A percentile compares a stretch with the other conserved stretches of the same genome.
These are phyloP conservation scores for Fusarium sp. DNA, from an alignment of 2,329 filamentous ascomycete species.

Conservation along the genomic window DNA sequence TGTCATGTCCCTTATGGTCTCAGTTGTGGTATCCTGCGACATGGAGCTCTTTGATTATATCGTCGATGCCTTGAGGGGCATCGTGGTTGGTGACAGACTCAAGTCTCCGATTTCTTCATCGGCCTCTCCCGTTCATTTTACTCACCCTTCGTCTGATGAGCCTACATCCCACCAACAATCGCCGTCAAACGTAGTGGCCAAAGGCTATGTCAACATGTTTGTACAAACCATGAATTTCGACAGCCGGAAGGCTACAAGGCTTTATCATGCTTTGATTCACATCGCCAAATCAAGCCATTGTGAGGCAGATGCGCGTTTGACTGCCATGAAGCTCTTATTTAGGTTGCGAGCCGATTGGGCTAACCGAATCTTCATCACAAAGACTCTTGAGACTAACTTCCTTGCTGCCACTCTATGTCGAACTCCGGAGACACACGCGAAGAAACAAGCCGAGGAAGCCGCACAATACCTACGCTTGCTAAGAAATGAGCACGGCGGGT, in stretches of 20 bases:
- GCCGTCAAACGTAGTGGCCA: slow-evolving; percentile 76
- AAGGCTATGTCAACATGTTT: slow-evolving; percentile 80
- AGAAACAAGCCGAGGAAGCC: slow-evolving; percentile 64
- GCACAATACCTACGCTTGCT: slow-evolving; percentile 57
- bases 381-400: slow-evolving; percentile 76
- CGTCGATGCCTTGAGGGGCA: slow-evolving; percentile 61
- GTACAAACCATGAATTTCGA: slow-evolving; percentile 76
- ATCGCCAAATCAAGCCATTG: slow-evolving; percentile 70
- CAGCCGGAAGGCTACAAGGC: slow-evolving; percentile 69
- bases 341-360: slow-evolving; percentile 85
- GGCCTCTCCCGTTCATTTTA: slow-evolving; percentile 39
- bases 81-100: slow-evolving; percentile 62
- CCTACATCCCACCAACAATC: slow-evolving; percentile 56
- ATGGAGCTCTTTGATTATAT: slow-evolving; percentile 69
- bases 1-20: slow-evolving; percentile 71
- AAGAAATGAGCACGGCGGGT: slow-evolving; percentile 56
- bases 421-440: slow-evolving; percentile 63
- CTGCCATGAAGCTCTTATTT: slow-evolving; percentile 82
- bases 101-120: slow-evolving; percentile 55
- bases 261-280: slow-evolving; percentile 72
- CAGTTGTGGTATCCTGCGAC: slow-evolving; percentile 70
- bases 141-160: slow-evolving; percentile 36
- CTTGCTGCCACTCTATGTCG: slow-evolving; percentile 79
- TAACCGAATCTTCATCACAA: slow-evolving; percentile 77
- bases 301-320: slow-evolving; percentile 76